phyloP scores from a whole-genome alignment of 768 basidiomycete genomes.

The Suillus americanus region DNA sequence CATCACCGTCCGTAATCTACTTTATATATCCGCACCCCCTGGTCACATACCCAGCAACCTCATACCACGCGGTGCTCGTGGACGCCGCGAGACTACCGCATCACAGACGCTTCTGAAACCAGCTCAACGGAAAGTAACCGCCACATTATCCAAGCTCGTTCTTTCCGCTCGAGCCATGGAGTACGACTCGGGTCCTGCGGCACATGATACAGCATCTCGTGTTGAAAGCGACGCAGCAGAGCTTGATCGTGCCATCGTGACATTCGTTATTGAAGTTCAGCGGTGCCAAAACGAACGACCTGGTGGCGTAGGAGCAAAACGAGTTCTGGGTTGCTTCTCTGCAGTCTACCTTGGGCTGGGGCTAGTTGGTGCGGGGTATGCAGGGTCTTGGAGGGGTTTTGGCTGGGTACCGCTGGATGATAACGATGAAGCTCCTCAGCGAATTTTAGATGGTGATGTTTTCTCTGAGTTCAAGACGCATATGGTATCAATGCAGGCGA shows the following conservation, averaged over 20 bases:
- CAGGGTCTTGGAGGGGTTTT: conserved; percentile 80
- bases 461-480: conserved; percentile 52
- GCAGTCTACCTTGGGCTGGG: conserved; percentile 69
- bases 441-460: conserved; percentile 49
- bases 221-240: conserved; percentile 78
- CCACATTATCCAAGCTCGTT: conserved; percentile 86
- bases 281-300: conserved; percentile 41
- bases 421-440: conserved; percentile 45
- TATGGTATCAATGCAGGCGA: conserved; percentile 50
- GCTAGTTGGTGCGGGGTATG: conserved; percentile 77
- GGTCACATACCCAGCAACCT: conserved; percentile 60
- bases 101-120: conserved; percentile 69
- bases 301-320: conserved; percentile 38
- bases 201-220: conserved; percentile 62
- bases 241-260: conserved; percentile 66
- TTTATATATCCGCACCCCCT: conserved; percentile 65
- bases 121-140: conserved; percentile 82
- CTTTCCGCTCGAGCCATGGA: conserved; percentile 89
- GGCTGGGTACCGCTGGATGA: conserved; percentile 69
- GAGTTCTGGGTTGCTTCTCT: conserved; percentile 60
- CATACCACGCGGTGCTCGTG: conserved; percentile 49
- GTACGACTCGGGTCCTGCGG: conserved; percentile 67
- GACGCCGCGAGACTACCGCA: conserved; percentile 41
- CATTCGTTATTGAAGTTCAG: conserved; percentile 73
- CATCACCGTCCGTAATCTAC: conserved; percentile 71